Percentiles rank a stretch among this genome's conserved stretches.
phyloP scores from a whole-genome alignment of 306 rosid genomes.

The Ammopiptanthus mongolicus region DNA sequence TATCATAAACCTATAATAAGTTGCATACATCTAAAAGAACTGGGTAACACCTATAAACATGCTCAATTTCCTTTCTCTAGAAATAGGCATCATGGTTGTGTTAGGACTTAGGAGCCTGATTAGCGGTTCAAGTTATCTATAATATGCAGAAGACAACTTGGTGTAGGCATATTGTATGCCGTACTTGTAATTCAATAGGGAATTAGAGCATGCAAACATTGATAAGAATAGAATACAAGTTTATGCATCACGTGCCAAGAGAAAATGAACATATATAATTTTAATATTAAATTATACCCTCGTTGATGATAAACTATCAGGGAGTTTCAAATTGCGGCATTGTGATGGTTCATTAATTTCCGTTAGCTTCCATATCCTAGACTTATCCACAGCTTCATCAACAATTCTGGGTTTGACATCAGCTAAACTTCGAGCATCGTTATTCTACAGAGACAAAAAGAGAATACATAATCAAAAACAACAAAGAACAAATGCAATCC shows the following conservation, averaged over 20 bases:
- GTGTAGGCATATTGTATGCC: too few relatives aligned
- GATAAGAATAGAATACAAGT: conserved; percentile 9
- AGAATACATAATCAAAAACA: conserved; percentile 14
- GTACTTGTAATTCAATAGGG: neutral
- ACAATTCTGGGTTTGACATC: conserved; percentile 89
- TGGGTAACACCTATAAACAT: neutral
- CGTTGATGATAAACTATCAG: conserved; percentile 67
- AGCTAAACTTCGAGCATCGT: conserved; percentile 68
- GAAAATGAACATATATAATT: neutral
- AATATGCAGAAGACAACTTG: neutral
- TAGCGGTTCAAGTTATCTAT: neutral
- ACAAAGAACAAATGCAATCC: neutral
- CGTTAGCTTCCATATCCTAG: conserved; percentile 85
- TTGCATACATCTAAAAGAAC: neutral
- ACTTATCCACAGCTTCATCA: conserved; percentile 78
- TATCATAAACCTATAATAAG: neutral
- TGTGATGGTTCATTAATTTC: conserved; percentile 78
- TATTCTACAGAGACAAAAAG: conserved; percentile 57
- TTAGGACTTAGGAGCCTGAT: neutral
- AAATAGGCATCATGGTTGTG: neutral
- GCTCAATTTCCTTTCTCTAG: neutral
- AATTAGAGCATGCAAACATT: conserved; percentile 4
- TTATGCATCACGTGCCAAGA: neutral
- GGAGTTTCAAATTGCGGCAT: conserved; percentile 86
- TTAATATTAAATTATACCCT: conserved; percentile 53